Evolutionary conservation across 495 filamentous ascomycete genomes (phyloP).

Genomic region (Podospora fimiseda): DNA sequence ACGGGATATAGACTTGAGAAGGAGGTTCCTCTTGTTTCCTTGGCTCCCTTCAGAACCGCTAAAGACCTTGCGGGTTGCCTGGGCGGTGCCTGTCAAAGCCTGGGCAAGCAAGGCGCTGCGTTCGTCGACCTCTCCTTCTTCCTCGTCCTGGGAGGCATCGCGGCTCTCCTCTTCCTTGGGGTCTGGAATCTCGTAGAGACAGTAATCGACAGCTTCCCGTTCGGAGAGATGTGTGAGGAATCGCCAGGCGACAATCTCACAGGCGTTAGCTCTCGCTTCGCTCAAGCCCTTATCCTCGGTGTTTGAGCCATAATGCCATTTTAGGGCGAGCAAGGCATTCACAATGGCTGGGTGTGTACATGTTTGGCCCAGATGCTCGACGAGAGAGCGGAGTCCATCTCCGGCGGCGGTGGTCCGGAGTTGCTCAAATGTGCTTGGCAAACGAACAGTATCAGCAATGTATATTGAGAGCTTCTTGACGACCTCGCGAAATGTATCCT

Average conservation of each 20-base stretch:
- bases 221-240: slow-evolving; percentile 75
- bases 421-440: slow-evolving; percentile 73
- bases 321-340: slow-evolving; percentile 73
- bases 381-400: slow-evolving; percentile 56
- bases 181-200: slow-evolving; percentile 70
- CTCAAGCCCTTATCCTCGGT: slow-evolving; percentile 65
- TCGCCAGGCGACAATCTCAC: slow-evolving; percentile 89
- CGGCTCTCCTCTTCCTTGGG: slow-evolving; percentile 16
- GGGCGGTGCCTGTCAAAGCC: slow-evolving; percentile 14
- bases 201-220: slow-evolving; percentile 72
- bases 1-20: slow-evolving; percentile 40
- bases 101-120: slow-evolving; percentile 31
- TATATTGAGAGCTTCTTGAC: slow-evolving; percentile 63
- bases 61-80: slow-evolving; percentile 13
- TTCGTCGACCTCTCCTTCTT: slow-evolving; percentile 32
- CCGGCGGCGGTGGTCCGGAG: slow-evolving; percentile 61
- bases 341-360: slow-evolving; percentile 70
- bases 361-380: slow-evolving; percentile 56
- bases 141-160: slow-evolving; percentile 22
- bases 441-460: slow-evolving; percentile 56
- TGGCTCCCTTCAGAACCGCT: slow-evolving; percentile 15
- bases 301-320: slow-evolving; percentile 63
- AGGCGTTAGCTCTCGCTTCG: slow-evolving; percentile 72
- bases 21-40: slow-evolving; percentile 24
- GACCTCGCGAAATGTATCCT: slow-evolving; percentile 60